Conservation (phyloP, 2,329 filamentous ascomycete genomes). For the Pseudogymnoascus sp. region DNA sequence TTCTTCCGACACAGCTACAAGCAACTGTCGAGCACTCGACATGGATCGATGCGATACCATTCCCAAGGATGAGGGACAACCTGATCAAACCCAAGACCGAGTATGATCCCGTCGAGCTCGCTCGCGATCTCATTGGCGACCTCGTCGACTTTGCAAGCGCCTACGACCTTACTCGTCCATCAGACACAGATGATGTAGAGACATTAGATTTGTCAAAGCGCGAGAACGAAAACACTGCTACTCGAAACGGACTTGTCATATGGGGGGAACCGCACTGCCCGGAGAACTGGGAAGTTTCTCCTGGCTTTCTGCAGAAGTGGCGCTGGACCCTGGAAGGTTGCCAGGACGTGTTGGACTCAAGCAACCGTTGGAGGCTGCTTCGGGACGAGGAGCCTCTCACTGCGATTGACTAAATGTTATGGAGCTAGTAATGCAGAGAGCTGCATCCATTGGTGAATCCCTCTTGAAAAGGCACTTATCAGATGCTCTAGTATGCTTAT, state of each 20-base stretch:
- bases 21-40: conserved; percentile 11
- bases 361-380: conserved; percentile 16
- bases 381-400: conserved; percentile 14
- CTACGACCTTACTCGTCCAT: background rate
- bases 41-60: conserved; percentile 16
- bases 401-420: background rate
- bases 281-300: conserved; percentile 18
- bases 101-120: conserved; percentile 18
- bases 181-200: background rate
- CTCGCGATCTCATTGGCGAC: conserved; percentile 18
- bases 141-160: conserved; percentile 11
- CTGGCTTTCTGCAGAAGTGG: conserved; percentile 18
- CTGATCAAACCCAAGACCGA: conserved; percentile 14
- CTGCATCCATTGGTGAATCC: background rate
- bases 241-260: conserved; percentile 15
- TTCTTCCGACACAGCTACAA: conserved; percentile 14
- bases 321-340: conserved; percentile 16
- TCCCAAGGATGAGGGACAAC: conserved; percentile 16
- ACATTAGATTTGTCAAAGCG: conserved; percentile 2
- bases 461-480: too few species aligned
- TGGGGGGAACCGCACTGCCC: conserved; percentile 18
- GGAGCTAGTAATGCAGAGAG: background rate
- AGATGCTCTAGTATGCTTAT: too few species aligned
- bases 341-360: conserved; percentile 15
- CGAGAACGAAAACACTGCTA: conserved; percentile 15